phyloP scores from a whole-genome alignment of 208 protist species.

The Kentomonas sorsogonicus region DNA sequence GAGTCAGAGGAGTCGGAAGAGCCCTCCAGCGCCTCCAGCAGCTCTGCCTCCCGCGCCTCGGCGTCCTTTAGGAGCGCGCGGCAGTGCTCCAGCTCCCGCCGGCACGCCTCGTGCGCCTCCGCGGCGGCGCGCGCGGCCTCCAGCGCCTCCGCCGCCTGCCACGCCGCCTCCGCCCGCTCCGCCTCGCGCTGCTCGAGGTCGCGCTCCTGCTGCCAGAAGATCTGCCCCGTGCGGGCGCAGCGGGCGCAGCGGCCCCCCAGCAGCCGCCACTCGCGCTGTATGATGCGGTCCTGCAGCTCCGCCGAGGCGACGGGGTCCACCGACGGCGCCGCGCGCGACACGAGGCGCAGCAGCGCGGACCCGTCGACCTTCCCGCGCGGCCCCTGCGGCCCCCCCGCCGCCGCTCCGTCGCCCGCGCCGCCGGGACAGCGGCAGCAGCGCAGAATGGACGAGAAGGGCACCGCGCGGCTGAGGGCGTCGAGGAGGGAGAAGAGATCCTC shows the following conservation, averaged over 20 bases:
- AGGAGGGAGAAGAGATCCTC: slow-evolving; percentile 33
- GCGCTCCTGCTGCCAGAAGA: slow-evolving; percentile 10
- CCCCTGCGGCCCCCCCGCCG: not conserved
- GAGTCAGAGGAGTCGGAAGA: not conserved
- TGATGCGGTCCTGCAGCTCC: slow-evolving; percentile 21
- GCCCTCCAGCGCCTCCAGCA: too few species aligned
- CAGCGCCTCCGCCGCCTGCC: slow-evolving; percentile 1
- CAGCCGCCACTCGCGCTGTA: slow-evolving; percentile 18
- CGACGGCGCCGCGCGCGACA: slow-evolving; percentile 15
- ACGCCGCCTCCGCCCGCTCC: slow-evolving; percentile 10
- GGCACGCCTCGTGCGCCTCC: not conserved
- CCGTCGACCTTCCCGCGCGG: too few species aligned
- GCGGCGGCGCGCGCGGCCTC: slow-evolving; percentile 1
- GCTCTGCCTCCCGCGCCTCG: too few species aligned
- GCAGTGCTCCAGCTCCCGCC: not conserved
- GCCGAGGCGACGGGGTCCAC: slow-evolving; percentile 15
- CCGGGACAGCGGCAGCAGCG: slow-evolving; percentile 15
- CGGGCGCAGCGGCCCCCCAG: slow-evolving; percentile 16
- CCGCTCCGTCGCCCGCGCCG: not conserved
- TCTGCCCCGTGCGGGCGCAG: slow-evolving; percentile 14
- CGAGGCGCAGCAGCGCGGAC: slow-evolving; percentile 13
- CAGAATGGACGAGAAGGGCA: slow-evolving; percentile 43
- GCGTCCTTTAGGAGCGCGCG: slow-evolving; percentile 5
- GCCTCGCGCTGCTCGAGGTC: slow-evolving; percentile 14
- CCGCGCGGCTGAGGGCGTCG: slow-evolving; percentile 40